Conservation (phyloP, 345 rosid species). For the Camelina laxa region DNA sequence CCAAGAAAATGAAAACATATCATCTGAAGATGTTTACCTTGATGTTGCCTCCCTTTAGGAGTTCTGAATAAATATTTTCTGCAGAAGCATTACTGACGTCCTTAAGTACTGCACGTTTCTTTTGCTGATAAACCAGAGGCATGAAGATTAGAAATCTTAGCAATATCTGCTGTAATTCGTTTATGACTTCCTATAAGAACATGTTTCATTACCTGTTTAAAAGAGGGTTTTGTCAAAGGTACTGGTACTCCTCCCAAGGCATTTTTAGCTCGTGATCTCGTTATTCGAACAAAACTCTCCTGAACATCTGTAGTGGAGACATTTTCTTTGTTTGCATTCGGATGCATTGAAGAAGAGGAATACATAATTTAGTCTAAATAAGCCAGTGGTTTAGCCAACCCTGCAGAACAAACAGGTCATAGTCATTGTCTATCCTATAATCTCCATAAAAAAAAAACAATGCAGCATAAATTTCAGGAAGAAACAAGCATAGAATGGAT, state of each 20-base stretch:
- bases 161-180: slow-evolving; percentile 59
- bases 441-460: slow-evolving; percentile 5
- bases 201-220: slow-evolving; percentile 68
- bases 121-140: slow-evolving; percentile 53
- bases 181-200: slow-evolving; percentile 47
- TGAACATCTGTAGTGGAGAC: slow-evolving; percentile 46
- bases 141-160: slow-evolving; percentile 45
- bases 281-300: slow-evolving; percentile 53
- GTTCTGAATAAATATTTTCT: slow-evolving; percentile 44
- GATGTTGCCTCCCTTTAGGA: slow-evolving; percentile 46
- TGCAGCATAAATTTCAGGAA: slow-evolving; percentile 18
- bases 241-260: slow-evolving; percentile 60
- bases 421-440: not conserved
- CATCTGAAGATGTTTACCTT: slow-evolving; percentile 52
- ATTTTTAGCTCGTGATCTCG: slow-evolving; percentile 72
- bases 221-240: slow-evolving; percentile 62
- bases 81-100: slow-evolving; percentile 66
- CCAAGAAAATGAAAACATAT: slow-evolving; percentile 21
- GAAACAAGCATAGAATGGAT: slow-evolving; percentile 15
- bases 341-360: slow-evolving; percentile 49
- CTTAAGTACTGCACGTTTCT: slow-evolving; percentile 80
- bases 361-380: slow-evolving; percentile 33
- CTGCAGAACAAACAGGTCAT: slow-evolving; percentile 30
- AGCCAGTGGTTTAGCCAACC: slow-evolving; percentile 23
- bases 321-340: slow-evolving; percentile 70